Percentiles rank a stretch among this genome's conserved stretches.
phyloP scores from a whole-genome alignment of 768 basidiomycete species.

The Suillus hirtellus region DNA sequence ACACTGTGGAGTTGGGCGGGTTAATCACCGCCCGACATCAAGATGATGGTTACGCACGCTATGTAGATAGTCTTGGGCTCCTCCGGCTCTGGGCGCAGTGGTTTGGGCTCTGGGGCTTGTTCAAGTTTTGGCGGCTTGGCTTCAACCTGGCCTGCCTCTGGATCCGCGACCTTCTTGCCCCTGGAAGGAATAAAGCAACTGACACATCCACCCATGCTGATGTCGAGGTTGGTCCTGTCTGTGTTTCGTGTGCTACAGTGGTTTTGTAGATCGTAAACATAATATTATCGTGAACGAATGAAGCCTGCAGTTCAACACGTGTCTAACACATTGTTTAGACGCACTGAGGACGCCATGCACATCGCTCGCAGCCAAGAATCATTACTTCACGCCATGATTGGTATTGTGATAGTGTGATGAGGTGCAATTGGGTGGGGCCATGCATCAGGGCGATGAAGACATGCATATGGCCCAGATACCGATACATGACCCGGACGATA shows the following conservation, averaged over 20 bases:
- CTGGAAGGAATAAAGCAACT: not conserved
- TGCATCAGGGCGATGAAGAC: not conserved
- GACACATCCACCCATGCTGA: conserved; percentile 3
- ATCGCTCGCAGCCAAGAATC: not conserved
- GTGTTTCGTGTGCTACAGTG: not conserved
- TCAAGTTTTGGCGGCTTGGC: not conserved
- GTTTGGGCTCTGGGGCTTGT: not conserved
- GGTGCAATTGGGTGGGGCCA: not conserved
- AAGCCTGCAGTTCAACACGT: conserved; percentile 2
- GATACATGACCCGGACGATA: not conserved
- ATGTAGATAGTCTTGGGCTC: conserved; percentile 15
- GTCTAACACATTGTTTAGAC: not conserved
- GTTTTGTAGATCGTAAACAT: conserved; percentile 5
- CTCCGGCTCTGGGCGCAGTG: not conserved
- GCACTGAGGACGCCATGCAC: not conserved
- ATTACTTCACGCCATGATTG: not conserved
- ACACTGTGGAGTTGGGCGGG: conserved; percentile 10
- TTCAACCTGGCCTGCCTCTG: not conserved
- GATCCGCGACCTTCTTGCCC: not conserved
- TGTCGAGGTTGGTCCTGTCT: not conserved
- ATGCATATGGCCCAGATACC: not conserved
- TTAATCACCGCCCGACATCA: conserved; percentile 3
- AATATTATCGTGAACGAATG: not conserved
- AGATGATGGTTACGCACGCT: conserved; percentile 13
- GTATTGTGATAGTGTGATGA: not conserved